phyloP scores from a whole-genome alignment of 176 grass and related monocot genomes.

The Miscanthus lutarioriparius region DNA sequence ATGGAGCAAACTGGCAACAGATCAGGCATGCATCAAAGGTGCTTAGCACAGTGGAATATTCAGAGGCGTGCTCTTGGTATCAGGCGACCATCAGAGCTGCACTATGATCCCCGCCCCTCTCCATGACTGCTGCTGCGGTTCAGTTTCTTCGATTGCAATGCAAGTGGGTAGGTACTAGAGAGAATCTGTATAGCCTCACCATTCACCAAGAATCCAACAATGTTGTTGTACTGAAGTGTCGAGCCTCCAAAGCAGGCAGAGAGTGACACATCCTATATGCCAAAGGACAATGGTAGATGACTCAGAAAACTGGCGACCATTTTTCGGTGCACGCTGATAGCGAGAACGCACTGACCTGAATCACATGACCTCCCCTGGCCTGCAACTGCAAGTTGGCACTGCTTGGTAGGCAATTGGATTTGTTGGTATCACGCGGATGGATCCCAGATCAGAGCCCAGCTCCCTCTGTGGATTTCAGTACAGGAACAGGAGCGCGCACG shows the following conservation, averaged over 20 bases:
- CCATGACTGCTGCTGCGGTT: background rate
- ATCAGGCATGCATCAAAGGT: background rate
- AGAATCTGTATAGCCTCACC: background rate
- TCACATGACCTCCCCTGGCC: background rate
- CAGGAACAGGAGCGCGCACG: background rate
- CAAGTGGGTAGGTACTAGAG: background rate
- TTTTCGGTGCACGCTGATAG: background rate
- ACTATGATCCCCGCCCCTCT: background rate
- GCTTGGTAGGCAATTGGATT: background rate
- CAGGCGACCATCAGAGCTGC: background rate
- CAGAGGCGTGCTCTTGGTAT: slow-evolving; percentile 22
- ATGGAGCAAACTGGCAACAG: background rate
- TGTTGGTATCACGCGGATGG: background rate
- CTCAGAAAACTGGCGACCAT: background rate
- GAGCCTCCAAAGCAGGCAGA: background rate
- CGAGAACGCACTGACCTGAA: background rate
- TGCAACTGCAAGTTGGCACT: background rate
- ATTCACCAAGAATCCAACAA: background rate
- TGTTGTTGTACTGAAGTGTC: background rate
- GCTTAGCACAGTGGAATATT: background rate
- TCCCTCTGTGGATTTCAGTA: background rate
- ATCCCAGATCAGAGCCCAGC: background rate
- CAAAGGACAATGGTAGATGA: background rate
- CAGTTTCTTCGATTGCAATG: background rate
- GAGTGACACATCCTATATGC: background rate